Evolutionary conservation across 306 rosid species (phyloP), one percentile per base, ranked within the genome.

Genomic region (Sesbania bispinosa): DNA sequence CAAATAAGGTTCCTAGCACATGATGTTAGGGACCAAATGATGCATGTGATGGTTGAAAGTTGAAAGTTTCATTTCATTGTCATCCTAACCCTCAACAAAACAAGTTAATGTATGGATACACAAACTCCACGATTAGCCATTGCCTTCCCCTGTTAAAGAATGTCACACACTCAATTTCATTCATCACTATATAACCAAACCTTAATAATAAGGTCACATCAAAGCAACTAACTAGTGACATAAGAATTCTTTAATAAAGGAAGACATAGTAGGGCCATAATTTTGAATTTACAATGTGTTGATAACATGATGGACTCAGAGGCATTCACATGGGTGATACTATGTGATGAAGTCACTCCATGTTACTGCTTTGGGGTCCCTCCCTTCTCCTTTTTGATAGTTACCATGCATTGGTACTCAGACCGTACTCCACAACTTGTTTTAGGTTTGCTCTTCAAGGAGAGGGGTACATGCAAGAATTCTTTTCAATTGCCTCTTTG

Each of bases 271-370:
- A 78, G 79, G 78, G 24, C 19, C 82, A 68, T 38, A 0, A 51
- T 29, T 43, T 32, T 32, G 33, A 53, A 62, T 39, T 54, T 53
- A 74, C 36, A 54, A 61, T 41, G 67, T 77, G 79, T 39, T 54
- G 71, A 54, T 76, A 73, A 61, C 60, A 57, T 55, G 73, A 71
- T 69, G 80, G 77, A 71, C 33, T 63, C 41, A 76, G 74, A 43
- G 76, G 78, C 29, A 54, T 74, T 83, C 91, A 88, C 89, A 82
- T 88, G 93, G 93, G 80, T 69, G 79, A 67, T 50, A 63, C 48
- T 59, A 75, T 0, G 26, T 32, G 77, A 59, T 80, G 86, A 85
- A 72, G 71, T 75, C 76, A 85, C 69, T 75, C 79, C 83, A 83
- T 83, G 90, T 79, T 85, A 38, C 65, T 35, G 76, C 41, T 58